Evolutionary conservation across 2,329 filamentous ascomycete species (phyloP).

Genomic region (Xylariales sp.): DNA sequence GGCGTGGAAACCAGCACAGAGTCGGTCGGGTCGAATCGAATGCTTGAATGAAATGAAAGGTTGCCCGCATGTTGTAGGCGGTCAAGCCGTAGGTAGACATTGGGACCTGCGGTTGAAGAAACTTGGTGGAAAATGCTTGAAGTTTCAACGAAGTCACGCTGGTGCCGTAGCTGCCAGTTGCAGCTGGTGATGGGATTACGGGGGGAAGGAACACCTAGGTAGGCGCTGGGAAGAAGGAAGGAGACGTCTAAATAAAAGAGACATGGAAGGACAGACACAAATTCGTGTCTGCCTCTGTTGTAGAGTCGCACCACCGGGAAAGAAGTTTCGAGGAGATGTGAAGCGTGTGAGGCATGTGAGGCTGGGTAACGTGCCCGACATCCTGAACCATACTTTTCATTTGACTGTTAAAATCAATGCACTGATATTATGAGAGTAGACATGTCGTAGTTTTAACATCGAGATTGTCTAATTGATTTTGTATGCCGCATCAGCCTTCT

Average conservation of each 20-base stretch:
- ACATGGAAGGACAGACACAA: not conserved
- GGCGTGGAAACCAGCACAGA: too few species aligned
- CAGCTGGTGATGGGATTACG: not conserved
- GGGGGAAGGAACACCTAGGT: not conserved
- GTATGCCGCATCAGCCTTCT: too few species aligned
- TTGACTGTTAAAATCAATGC: too few species aligned
- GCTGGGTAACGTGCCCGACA: not conserved
- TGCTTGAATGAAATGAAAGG: not conserved
- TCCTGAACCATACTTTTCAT: too few species aligned
- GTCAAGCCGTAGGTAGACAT: not conserved
- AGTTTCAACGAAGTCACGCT: not conserved
- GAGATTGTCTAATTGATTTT: too few species aligned
- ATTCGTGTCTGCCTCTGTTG: not conserved
- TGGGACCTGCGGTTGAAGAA: not conserved
- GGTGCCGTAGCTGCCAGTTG: constrained; percentile 3
- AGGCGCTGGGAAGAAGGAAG: not conserved
- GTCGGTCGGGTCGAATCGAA: not conserved
- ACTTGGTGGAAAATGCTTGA: not conserved
- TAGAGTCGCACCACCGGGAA: not conserved
- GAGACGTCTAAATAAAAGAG: not conserved
- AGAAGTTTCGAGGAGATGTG: not conserved
- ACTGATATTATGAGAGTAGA: too few species aligned
- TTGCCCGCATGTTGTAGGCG: not conserved
- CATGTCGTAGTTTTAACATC: too few species aligned
- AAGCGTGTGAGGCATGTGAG: not conserved